Base-by-base conservation (phyloP, 1,139 yeast species). In the Hanseniaspora gamundiae region DNA sequence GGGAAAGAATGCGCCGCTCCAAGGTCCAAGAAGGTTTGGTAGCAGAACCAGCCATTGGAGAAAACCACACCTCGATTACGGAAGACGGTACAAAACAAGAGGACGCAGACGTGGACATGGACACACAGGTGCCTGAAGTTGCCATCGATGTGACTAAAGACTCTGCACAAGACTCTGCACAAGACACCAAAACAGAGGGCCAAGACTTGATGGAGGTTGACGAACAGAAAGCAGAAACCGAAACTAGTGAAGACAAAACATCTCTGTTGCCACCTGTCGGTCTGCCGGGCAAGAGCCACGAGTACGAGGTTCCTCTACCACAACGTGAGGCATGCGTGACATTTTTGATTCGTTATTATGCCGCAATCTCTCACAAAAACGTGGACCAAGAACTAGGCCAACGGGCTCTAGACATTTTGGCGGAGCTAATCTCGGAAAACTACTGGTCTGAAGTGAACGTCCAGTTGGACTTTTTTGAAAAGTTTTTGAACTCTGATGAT, bases 291-390 rank as follows among this genome's bases (percentile, higher is more conserved):
- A 33, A 41, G 30, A 27, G 28, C 17, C 17, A n/a, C 10, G 17
- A 30, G 19, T 82, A 79, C 52, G 59, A 69, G 2, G 78, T 87
- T 43, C 93, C 96, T 1, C 73, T 81, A 49, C 77, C 81, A 20
- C 88, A 85, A 57, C 70, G 94, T 40, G 97, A 88, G 60, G 86
- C 95, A 0, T 86, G 94, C 59, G 80, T 87, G n/a, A 87, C 95
- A 0, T 88, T 85, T 59, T 69, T 93, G 55, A 83, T 91, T 40
- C 70, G 97, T 45, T 87, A 84, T 54, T 82, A 88, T 33, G 88
- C 97, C 61, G 79, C 87, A 40, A 79, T 88, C 46, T 87, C 87
- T 3, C 88, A 83, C 48, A 72, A 93, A 51, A 91, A 91, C 0
- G 76, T 91, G 0, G 95, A 87, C 51, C 80, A 80, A 55, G 87